phyloP scores from a whole-genome alignment of 768 basidiomycete genomes.

The Hypsizygus marmoreus region DNA sequence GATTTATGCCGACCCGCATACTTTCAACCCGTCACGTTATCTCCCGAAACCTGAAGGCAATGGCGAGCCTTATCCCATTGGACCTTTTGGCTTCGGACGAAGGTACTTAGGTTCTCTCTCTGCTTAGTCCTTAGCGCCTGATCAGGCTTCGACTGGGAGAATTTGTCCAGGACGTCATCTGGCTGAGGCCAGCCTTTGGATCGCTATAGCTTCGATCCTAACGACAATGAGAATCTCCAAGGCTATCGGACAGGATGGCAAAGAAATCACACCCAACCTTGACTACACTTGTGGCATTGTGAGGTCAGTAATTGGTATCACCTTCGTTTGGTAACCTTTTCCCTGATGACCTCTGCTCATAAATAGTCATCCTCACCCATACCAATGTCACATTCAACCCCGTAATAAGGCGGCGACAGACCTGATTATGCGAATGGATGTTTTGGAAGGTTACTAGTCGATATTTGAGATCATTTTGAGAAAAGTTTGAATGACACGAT shows the following conservation, averaged over 20 bases:
- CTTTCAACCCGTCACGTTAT: conserved; percentile 44
- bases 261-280: conserved; percentile 37
- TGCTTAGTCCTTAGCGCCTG: not conserved
- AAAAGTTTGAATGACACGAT: too few relatives aligned
- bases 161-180: conserved; percentile 45
- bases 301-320: conserved; percentile 20
- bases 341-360: too few relatives aligned
- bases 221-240: conserved; percentile 38
- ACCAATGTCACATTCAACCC: conserved; percentile 11
- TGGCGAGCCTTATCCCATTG: conserved; percentile 9
- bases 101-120: conserved; percentile 13
- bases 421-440: conserved; percentile 7
- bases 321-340: not conserved
- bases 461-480: too few relatives aligned
- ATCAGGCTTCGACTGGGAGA: conserved; percentile 11
- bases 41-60: conserved; percentile 21
- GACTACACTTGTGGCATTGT: conserved; percentile 32
- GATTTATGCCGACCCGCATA: conserved; percentile 39
- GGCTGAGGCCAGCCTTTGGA: conserved; percentile 41
- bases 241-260: conserved; percentile 31
- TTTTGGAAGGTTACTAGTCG: not conserved
- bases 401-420: conserved; percentile 6
- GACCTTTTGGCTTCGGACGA: conserved; percentile 24
- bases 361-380: conserved; percentile 9
- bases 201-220: conserved; percentile 18